These are phyloP conservation scores for Marasmius fiardii DNA, from an alignment of 1,284 basidiomycete genomes.

Conservation along the genomic window DNA sequence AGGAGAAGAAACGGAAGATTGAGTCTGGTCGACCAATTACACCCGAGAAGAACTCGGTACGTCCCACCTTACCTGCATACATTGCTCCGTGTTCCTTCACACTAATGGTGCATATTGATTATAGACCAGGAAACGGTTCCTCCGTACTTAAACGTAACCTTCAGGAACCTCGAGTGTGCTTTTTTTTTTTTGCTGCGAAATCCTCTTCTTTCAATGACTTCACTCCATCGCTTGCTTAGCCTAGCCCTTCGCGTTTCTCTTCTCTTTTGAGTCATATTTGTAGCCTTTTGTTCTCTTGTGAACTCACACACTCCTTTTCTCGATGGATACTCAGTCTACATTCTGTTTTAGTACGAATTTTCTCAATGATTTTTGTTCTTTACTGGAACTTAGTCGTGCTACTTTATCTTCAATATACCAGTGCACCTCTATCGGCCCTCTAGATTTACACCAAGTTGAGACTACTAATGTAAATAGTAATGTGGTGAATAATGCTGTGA, in stretches of 20 bases:
- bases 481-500: neutral
- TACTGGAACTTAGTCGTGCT: slow-evolving; percentile 18
- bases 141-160: slow-evolving; percentile 51
- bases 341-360: slow-evolving; percentile 49
- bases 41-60: slow-evolving; percentile 83
- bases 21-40: slow-evolving; percentile 94
- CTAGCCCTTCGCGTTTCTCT: slow-evolving; percentile 31
- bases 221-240: slow-evolving; percentile 1
- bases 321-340: slow-evolving; percentile 54
- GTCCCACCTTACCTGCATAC: slow-evolving; percentile 23
- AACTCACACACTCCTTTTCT: slow-evolving; percentile 52
- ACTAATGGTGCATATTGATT: slow-evolving; percentile 8
- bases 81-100: neutral
- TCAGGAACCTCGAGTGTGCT: too few species aligned
- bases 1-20: slow-evolving; percentile 97
- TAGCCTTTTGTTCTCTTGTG: slow-evolving; percentile 40
- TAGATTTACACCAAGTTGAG: neutral
- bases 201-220: neutral
- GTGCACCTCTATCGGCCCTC: neutral
- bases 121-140: slow-evolving; percentile 74
- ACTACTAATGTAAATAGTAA: neutral
- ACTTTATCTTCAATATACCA: slow-evolving; percentile 6
- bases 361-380: slow-evolving; percentile 28
- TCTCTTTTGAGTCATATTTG: slow-evolving; percentile 31
- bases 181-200: neutral